These are phyloP conservation scores for Phaeodactylum tricornutum DNA, from an alignment of 108 stramenopile genomes.

Conservation along the genomic window DNA sequence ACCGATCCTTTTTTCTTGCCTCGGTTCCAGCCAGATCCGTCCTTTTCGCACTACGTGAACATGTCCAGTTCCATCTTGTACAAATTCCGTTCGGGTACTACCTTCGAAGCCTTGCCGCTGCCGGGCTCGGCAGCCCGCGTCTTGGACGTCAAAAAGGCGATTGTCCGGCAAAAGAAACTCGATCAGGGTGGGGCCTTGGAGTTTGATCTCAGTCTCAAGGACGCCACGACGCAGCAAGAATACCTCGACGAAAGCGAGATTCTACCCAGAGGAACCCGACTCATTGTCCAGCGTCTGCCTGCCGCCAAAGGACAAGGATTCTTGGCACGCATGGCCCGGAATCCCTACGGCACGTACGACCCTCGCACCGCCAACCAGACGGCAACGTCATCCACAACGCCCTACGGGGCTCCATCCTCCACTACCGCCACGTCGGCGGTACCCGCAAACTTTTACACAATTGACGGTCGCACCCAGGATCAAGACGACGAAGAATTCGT, in stretches of 20 bases:
- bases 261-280: constrained; percentile 59
- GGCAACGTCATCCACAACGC: no score
- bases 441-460: constrained; percentile 65
- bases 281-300: constrained; percentile 68
- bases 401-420: no score
- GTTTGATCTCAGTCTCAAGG: constrained; percentile 66
- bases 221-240: constrained; percentile 70
- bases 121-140: constrained; percentile 75
- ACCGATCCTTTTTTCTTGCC: no score
- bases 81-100: constrained; percentile 74
- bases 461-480: constrained; percentile 41
- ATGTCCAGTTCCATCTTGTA: constrained; percentile 80
- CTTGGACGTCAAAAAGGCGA: constrained; percentile 81
- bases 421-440: constrained; percentile 4
- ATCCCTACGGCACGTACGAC: constrained; percentile 11
- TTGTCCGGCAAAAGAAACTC: constrained; percentile 64
- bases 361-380: no score
- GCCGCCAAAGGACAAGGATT: constrained; percentile 63
- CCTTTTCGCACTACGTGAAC: no score
- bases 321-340: constrained; percentile 52
- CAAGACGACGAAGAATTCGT: constrained; percentile 59
- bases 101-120: constrained; percentile 65
- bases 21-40: no score
- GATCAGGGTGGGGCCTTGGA: constrained; percentile 48
- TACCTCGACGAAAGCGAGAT: constrained; percentile 68